Base-by-base conservation (phyloP, 371 early-diverging fungal species). In the Coemansia sp. region DNA sequence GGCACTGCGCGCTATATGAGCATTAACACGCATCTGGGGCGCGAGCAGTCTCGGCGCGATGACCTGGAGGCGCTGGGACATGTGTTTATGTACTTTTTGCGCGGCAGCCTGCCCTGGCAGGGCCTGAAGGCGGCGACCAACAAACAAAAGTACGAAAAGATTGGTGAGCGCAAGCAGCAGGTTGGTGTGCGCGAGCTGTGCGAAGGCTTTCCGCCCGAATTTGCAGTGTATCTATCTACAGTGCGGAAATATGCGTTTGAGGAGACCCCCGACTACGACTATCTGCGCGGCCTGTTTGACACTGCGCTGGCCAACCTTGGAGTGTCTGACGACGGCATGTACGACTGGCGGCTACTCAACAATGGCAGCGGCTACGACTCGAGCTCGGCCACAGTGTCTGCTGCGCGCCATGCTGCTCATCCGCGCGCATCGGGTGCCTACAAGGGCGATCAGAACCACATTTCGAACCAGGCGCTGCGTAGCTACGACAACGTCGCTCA, bases 41-140 rank as follows among this genome's bases (percentile, higher is more conserved):
- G 94, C 74, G 98, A 99, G 74, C 96, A 97, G 86, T 93, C 94
- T 39, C 89, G 99, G 67, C 89, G 99, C 62, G 99, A 99, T 83
- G 99, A 99, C 82, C 84, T 99, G 59, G 99, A 99, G 82, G 91
- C 97, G 30, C 87, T 99, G 63, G 99, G 98, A 4, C 98, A 99
- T 84, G 99, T 98, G 18, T 93, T 99, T 67, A 93, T 99, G 89
- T 99, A 99, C 87, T 98, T 99, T 75, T 82, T 96, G 68, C 91
- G 98, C 59, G 99, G 99, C 11, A 88, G 90, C n/a, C 84, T 99
- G 42, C 99, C 99, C 6, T 99, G 99, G 99, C 99, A 99, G 82
- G 97, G 96, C 4, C 83, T 99, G 18, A 97, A 97, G 84, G 99
- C 98, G 4, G 96, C 94, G 26, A 96, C 95, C 60, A 99, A 99